These are phyloP conservation scores for Ogataea naganishii DNA, from an alignment of 805 yeast genomes.

Conservation along the genomic window DNA sequence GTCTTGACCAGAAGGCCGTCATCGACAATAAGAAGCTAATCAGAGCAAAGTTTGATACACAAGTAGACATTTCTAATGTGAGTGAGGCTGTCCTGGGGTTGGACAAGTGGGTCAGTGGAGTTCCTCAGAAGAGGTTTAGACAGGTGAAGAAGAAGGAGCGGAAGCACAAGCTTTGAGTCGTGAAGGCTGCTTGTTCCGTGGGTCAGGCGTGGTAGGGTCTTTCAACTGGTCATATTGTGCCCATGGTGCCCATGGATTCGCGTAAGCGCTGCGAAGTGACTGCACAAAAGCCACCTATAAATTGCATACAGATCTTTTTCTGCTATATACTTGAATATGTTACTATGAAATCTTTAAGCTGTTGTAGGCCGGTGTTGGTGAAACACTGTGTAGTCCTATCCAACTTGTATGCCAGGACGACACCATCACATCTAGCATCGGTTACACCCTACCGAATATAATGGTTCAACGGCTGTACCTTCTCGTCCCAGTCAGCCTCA, in stretches of 20 bases:
- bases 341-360: too few species aligned
- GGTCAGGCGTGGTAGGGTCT: too few species aligned
- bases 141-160: slow-evolving; percentile 44
- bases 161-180: slow-evolving; percentile 52
- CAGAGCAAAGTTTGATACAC: slow-evolving; percentile 21
- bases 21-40: slow-evolving; percentile 36
- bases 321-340: too few species aligned
- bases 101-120: slow-evolving; percentile 60
- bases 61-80: slow-evolving; percentile 43
- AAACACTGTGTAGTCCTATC: too few species aligned
- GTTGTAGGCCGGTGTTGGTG: too few species aligned
- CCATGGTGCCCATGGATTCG: too few species aligned
- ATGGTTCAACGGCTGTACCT: slow-evolving; percentile 9
- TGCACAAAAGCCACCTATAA: too few species aligned
- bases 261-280: too few species aligned
- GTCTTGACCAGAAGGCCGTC: slow-evolving; percentile 38
- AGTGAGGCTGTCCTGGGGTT: slow-evolving; percentile 65
- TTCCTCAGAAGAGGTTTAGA: slow-evolving; percentile 62
- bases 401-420: neutral
- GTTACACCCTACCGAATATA: too few species aligned
- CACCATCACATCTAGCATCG: slow-evolving; percentile 1
- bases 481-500: slow-evolving; percentile 43
- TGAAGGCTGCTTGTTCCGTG: too few species aligned
- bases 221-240: too few species aligned
- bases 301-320: too few species aligned